Percentiles rank a stretch among this genome's conserved stretches.
These are phyloP conservation scores for Dictyostelium discoideum DNA, from an alignment of 78 protist species.

Conservation along the genomic window DNA sequence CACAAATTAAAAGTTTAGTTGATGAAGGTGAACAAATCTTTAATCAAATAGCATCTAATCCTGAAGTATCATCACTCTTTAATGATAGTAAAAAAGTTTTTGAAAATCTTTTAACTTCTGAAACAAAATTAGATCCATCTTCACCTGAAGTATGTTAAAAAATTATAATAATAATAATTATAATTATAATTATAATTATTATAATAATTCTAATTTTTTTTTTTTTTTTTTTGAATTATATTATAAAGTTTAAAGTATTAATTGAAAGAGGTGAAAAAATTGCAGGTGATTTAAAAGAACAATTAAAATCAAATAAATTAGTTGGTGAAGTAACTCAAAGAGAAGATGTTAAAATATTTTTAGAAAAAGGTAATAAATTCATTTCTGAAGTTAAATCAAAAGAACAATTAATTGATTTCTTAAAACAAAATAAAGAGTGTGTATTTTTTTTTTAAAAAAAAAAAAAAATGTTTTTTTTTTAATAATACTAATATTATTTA, in stretches of 20 bases:
- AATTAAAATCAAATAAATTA: slow-evolving; percentile 53
- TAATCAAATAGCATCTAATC: neutral
- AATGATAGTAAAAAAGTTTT: slow-evolving; percentile 49
- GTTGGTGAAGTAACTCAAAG: slow-evolving; percentile 57
- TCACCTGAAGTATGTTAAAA: neutral
- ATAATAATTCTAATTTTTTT: neutral
- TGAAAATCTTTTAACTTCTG: slow-evolving; percentile 5
- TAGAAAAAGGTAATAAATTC: slow-evolving; percentile 64
- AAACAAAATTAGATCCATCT: neutral
- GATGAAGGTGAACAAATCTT: slow-evolving; percentile 70
- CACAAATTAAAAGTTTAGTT: slow-evolving; percentile 27
- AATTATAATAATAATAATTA: neutral
- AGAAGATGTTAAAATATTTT: slow-evolving; percentile 58
- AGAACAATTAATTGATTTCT: slow-evolving; percentile 58
- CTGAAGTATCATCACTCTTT: slow-evolving; percentile 3
- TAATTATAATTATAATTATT: neutral
- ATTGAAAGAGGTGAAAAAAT: slow-evolving; percentile 71
- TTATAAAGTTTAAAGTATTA: neutral
- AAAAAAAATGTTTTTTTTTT: too few relatives aligned
- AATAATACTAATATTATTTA: too few relatives aligned
- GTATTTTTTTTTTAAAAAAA: too few relatives aligned
- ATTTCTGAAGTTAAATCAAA: slow-evolving; percentile 54
- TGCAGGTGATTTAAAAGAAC: slow-evolving; percentile 9
- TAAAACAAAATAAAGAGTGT: slow-evolving; percentile 79
- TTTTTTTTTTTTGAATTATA: neutral